Evolutionary conservation across 139 green algal species (phyloP).

Genomic region (Zygnema circumcarinatum): DNA sequence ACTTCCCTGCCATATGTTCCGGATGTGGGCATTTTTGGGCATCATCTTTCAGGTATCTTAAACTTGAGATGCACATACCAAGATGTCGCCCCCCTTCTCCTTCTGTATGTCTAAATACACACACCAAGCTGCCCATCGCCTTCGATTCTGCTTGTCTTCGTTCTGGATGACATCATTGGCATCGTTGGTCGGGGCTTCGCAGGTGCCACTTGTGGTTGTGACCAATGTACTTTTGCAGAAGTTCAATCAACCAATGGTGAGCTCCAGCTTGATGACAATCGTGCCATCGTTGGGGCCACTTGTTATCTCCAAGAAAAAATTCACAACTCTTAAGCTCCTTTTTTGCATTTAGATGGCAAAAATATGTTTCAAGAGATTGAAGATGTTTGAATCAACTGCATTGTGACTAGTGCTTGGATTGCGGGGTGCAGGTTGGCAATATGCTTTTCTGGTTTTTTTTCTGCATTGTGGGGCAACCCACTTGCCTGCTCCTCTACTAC

Average conservation of each 20-base stretch:
- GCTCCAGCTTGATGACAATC: neutral
- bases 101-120: too few relatives aligned
- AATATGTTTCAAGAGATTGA: too few relatives aligned
- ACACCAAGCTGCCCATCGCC: too few relatives aligned
- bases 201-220: constrained; percentile 60
- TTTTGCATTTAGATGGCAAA: too few relatives aligned
- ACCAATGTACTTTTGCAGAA: constrained; percentile 54
- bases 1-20: constrained; percentile 86
- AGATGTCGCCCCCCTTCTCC: neutral
- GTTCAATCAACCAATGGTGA: constrained; percentile 47
- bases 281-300: neutral
- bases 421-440: constrained; percentile 72
- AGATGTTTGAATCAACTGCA: too few relatives aligned
- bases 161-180: too few relatives aligned
- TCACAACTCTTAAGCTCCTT: too few relatives aligned
- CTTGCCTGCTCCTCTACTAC: constrained; percentile 85
- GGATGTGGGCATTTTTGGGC: constrained; percentile 81
- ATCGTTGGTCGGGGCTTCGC: too few relatives aligned
- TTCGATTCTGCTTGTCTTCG: too few relatives aligned
- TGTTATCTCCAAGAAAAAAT: too few relatives aligned
- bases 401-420: too few relatives aligned
- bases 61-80: neutral
- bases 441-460: constrained; percentile 90
- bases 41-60: constrained; percentile 75
- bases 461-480: constrained; percentile 90